Evolutionary conservation across 2,329 filamentous ascomycete species (phyloP).

Genomic region (Cryphonectria carpinicola): DNA sequence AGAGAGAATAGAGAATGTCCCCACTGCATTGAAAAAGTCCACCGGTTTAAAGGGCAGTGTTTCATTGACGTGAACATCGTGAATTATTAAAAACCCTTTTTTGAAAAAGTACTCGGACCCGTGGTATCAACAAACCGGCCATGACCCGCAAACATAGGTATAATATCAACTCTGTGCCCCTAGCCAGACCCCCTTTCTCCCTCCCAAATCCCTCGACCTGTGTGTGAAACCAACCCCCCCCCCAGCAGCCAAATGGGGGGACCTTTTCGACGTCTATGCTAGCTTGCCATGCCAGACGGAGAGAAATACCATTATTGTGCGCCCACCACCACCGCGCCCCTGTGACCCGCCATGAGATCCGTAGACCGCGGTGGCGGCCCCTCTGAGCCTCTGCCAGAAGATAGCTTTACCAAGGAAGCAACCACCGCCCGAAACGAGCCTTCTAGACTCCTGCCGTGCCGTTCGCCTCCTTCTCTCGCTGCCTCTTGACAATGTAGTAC

Average conservation of each 20-base stretch:
- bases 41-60: background rate
- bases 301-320: too few relatives aligned
- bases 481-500: slow-evolving; percentile 77
- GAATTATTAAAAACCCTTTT: slow-evolving; percentile 18
- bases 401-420: background rate
- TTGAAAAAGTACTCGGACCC: background rate
- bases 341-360: background rate
- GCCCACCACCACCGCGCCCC: background rate
- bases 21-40: background rate
- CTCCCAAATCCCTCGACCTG: background rate
- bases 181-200: background rate
- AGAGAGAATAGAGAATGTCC: background rate
- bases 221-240: background rate
- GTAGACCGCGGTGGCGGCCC: background rate
- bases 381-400: background rate
- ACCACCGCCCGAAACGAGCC: slow-evolving; percentile 5
- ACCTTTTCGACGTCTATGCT: background rate
- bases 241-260: too few relatives aligned
- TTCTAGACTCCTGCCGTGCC: slow-evolving; percentile 19
- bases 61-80: slow-evolving; percentile 13
- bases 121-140: slow-evolving; percentile 21
- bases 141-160: slow-evolving; percentile 16
- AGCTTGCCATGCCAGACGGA: background rate
- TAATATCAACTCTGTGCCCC: slow-evolving; percentile 7
- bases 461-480: slow-evolving; percentile 51